Percentiles rank a stretch among this genome's conserved stretches.
Conservation (phyloP, 805 yeast genomes). For the Lipomyces japonicus region DNA sequence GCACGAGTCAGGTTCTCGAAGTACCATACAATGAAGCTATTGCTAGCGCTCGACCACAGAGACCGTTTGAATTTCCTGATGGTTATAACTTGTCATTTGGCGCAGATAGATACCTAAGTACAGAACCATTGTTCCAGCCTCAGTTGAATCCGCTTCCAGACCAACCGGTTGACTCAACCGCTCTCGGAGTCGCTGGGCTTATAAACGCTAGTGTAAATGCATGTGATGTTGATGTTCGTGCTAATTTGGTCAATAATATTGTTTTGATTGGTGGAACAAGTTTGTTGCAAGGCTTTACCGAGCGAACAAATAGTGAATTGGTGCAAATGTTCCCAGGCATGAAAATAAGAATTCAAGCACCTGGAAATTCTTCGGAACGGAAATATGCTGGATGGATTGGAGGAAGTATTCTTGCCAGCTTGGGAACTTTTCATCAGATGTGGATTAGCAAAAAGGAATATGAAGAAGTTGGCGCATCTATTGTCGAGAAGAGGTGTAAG, state of each 20-base stretch:
- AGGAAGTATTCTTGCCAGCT: constrained; percentile 62
- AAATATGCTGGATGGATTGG: constrained; percentile 66
- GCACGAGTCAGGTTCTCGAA: constrained; percentile 41
- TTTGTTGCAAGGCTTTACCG: constrained; percentile 52
- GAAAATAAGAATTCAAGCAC: constrained; percentile 42
- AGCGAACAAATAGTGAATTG: constrained; percentile 54
- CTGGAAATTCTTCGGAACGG: constrained; percentile 49
- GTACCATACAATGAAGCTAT: constrained; percentile 39
- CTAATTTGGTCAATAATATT: constrained; percentile 44
- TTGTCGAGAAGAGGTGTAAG: constrained; percentile 41
- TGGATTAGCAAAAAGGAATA: constrained; percentile 63
- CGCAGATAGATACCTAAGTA: constrained; percentile 50
- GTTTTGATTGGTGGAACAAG: constrained; percentile 62
- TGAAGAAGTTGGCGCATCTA: constrained; percentile 53
- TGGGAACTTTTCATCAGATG: constrained; percentile 53
- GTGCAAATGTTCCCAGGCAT: constrained; percentile 52
- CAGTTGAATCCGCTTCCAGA: constrained; percentile 47
- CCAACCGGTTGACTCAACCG: constrained; percentile 17
- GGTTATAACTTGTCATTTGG: constrained; percentile 49
- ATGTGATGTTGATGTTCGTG: constrained; percentile 43
- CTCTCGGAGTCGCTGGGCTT: constrained; percentile 36
- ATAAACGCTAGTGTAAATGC: constrained; percentile 46
- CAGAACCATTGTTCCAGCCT: constrained; percentile 74
- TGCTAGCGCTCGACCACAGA: constrained; percentile 37
- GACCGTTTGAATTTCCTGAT: constrained; percentile 59